Evolutionary conservation across 1,139 yeast species (phyloP).

Genomic region (Spathaspora sp.): DNA sequence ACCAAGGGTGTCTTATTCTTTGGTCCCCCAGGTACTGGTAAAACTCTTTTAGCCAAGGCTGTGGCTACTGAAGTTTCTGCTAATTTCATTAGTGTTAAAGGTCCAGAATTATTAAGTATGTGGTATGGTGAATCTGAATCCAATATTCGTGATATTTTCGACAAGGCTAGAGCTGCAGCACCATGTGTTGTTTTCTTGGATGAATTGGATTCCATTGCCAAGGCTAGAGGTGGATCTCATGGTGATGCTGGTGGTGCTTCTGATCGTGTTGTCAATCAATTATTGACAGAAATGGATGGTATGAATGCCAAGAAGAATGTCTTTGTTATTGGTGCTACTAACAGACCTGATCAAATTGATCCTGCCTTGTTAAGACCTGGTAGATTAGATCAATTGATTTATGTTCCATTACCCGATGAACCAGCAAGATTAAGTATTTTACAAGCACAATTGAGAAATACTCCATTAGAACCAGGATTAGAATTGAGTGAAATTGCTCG

Average conservation of each 20-base stretch:
- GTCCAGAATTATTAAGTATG: slow-evolving; percentile 96
- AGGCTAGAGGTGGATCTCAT: slow-evolving; percentile 88
- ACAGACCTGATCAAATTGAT: slow-evolving; percentile 98
- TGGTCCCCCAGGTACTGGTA: slow-evolving; percentile 99
- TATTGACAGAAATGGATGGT: slow-evolving; percentile 99
- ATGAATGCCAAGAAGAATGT: slow-evolving; percentile 99
- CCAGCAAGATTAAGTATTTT: slow-evolving; percentile 89
- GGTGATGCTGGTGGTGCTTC: slow-evolving; percentile 99
- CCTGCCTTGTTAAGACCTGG: slow-evolving; percentile 99
- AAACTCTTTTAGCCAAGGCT: slow-evolving; percentile 94
- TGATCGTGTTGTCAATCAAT: slow-evolving; percentile 97
- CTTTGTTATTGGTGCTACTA: slow-evolving; percentile 98
- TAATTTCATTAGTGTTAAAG: slow-evolving; percentile 93
- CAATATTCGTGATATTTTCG: slow-evolving; percentile 94
- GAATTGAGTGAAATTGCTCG: slow-evolving; percentile 86
- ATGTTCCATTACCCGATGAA: slow-evolving; percentile 98
- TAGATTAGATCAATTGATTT: slow-evolving; percentile 96
- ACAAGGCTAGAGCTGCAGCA: slow-evolving; percentile 98
- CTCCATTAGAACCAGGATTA: slow-evolving; percentile 97
- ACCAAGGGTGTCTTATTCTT: slow-evolving; percentile 97
- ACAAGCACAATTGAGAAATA: slow-evolving; percentile 94
- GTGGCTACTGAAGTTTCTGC: slow-evolving; percentile 98
- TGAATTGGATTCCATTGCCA: slow-evolving; percentile 96
- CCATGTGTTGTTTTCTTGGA: slow-evolving; percentile 97
- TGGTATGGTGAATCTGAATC: slow-evolving; percentile 99